These are phyloP conservation scores for Nidula niveotomentosa DNA, from an alignment of 1,284 basidiomycete genomes.

Conservation along the genomic window DNA sequence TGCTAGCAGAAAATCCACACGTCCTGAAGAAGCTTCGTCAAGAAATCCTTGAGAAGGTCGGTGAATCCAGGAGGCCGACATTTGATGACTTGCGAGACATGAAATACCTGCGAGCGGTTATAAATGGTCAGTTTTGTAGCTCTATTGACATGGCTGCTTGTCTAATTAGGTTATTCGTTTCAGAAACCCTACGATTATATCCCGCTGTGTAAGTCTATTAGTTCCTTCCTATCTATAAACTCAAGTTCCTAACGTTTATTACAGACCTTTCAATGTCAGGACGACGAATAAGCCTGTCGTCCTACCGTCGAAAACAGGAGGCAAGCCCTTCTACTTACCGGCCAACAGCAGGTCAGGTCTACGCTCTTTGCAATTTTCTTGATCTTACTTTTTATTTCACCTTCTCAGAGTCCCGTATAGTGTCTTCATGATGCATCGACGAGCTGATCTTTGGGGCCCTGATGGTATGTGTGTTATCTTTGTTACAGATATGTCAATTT, in stretches of 20 bases:
- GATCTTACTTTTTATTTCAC: neutral
- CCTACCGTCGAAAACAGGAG: slow-evolving; percentile 17
- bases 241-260: neutral
- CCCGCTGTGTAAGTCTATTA: slow-evolving; percentile 25
- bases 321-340: slow-evolving; percentile 24
- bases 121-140: slow-evolving; percentile 30
- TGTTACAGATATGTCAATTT: neutral
- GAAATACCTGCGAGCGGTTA: slow-evolving; percentile 43
- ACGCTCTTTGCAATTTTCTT: neutral
- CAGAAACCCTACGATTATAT: slow-evolving; percentile 32
- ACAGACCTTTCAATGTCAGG: neutral
- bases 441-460: slow-evolving; percentile 37
- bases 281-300: slow-evolving; percentile 22
- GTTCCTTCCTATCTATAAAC: neutral
- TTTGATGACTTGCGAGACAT: slow-evolving; percentile 41
- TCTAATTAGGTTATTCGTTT: neutral
- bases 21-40: slow-evolving; percentile 33
- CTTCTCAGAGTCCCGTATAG: slow-evolving; percentile 20
- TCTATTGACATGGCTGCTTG: neutral
- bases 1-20: slow-evolving; percentile 42
- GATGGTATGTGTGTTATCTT: slow-evolving; percentile 22
- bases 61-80: slow-evolving; percentile 30
- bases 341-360: slow-evolving; percentile 18
- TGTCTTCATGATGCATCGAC: slow-evolving; percentile 35
- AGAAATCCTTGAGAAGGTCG: slow-evolving; percentile 41